These are phyloP conservation scores for Aspergillus clavatus DNA, from an alignment of 2,329 filamentous ascomycete genomes.

Conservation along the genomic window DNA sequence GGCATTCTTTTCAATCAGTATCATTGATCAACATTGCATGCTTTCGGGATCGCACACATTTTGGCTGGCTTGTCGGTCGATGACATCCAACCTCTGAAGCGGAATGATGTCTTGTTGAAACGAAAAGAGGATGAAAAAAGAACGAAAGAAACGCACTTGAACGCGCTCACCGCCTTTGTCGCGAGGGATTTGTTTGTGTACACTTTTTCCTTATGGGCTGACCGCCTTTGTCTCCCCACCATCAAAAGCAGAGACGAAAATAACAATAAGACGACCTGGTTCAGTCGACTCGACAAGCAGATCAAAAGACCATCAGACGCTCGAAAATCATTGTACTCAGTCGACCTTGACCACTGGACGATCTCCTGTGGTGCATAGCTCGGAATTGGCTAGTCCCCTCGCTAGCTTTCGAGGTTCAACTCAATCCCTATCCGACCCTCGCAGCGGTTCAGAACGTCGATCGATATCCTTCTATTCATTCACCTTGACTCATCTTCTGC, in stretches of 20 bases:
- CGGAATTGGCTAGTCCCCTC: not conserved
- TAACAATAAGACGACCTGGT: slow-evolving; percentile 37
- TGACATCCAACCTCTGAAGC: no score
- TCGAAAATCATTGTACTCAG: not conserved
- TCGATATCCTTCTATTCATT: no score
- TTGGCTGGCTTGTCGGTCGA: no score
- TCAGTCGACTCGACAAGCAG: slow-evolving; percentile 44
- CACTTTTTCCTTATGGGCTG: slow-evolving; percentile 6
- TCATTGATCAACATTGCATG: no score
- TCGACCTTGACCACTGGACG: not conserved
- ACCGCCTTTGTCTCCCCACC: slow-evolving; percentile 44
- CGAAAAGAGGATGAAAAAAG: not conserved
- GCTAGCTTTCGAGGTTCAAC: not conserved
- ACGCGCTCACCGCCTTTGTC: slow-evolving; percentile 31
- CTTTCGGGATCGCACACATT: no score
- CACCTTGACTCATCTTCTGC: not conserved
- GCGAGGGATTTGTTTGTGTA: slow-evolving; percentile 36
- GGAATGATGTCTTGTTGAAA: no score
- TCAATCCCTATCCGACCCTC: not conserved
- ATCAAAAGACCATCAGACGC: not conserved
- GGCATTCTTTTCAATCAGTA: no score
- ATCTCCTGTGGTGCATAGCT: not conserved
- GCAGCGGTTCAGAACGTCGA: not conserved
- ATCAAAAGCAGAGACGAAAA: slow-evolving; percentile 34
- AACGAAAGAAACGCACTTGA: not conserved